Conservation (phyloP, 2,329 filamentous ascomycete species). For the Colletotrichum aenigma region DNA sequence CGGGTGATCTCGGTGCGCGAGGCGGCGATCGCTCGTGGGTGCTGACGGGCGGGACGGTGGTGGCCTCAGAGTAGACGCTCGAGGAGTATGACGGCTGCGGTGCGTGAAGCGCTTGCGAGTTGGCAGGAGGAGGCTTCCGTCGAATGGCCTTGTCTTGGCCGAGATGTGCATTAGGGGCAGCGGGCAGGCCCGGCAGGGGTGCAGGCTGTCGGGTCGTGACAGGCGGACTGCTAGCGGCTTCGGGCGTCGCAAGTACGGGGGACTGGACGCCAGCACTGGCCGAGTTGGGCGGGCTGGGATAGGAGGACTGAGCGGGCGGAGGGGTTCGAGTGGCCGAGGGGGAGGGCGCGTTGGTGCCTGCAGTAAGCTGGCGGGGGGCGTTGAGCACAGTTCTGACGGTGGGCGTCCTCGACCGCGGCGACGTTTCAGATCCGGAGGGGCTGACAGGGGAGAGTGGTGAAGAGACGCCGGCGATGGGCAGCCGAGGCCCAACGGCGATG, state of each 20-base stretch:
- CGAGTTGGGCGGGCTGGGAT: slow-evolving; percentile 37
- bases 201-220: slow-evolving; percentile 2
- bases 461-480: slow-evolving; percentile 22
- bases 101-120: slow-evolving; percentile 17
- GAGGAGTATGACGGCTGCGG: slow-evolving; percentile 29
- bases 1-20: background rate
- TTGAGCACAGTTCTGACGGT: slow-evolving; percentile 36
- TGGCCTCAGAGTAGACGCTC: slow-evolving; percentile 32
- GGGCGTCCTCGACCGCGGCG: slow-evolving; percentile 26
- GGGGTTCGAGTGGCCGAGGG: slow-evolving; percentile 24
- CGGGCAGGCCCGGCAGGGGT: slow-evolving; percentile 10
- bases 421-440: slow-evolving; percentile 37
- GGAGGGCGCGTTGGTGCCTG: slow-evolving; percentile 30
- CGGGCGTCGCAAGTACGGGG: slow-evolving; percentile 22
- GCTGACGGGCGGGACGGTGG: slow-evolving; percentile 6
- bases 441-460: slow-evolving; percentile 33
- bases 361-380: slow-evolving; percentile 10
- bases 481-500: slow-evolving; percentile 27
- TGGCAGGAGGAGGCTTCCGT: slow-evolving; percentile 47
- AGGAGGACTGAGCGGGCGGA: slow-evolving; percentile 26
- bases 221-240: background rate
- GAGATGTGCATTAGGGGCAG: slow-evolving; percentile 13
- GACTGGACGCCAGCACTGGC: slow-evolving; percentile 20
- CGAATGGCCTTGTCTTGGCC: slow-evolving; percentile 40
- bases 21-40: slow-evolving; percentile 24